phyloP scores from a whole-genome alignment of 371 early-diverging fungal genomes.

The Phascolomyces articulosus region DNA sequence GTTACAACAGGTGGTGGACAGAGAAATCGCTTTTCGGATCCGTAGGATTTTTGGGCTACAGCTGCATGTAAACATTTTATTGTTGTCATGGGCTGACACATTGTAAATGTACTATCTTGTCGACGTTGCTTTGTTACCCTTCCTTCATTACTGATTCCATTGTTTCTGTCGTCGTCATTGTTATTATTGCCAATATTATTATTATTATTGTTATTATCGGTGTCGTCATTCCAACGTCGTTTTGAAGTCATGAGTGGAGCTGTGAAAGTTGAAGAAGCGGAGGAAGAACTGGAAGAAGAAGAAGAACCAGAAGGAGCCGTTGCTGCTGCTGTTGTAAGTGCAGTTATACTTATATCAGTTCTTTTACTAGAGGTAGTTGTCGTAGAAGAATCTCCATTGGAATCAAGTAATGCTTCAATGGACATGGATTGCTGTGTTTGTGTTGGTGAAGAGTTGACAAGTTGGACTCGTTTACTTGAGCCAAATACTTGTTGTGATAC shows the following conservation, averaged over 20 bases:
- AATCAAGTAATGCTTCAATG: conserved; percentile 41
- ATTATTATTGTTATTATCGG: too few species aligned
- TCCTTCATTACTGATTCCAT: background rate
- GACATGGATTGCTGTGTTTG: conserved; percentile 37
- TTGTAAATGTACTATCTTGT: background rate
- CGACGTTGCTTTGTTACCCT: conserved; percentile 11
- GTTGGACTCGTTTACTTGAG: conserved; percentile 43
- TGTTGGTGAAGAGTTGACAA: conserved; percentile 29
- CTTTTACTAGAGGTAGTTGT: background rate
- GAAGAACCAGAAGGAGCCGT: background rate
- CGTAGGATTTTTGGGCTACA: conserved; percentile 88
- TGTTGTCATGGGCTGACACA: conserved; percentile 30
- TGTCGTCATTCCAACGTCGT: conserved; percentile 7
- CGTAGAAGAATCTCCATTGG: conserved; percentile 21
- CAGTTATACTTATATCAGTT: background rate
- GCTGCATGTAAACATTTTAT: conserved; percentile 67
- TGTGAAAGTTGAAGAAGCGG: background rate
- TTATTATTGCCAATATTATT: too few species aligned
- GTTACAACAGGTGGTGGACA: conserved; percentile 83
- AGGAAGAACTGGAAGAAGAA: background rate
- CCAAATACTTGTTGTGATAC: conserved; percentile 47
- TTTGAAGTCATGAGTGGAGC: background rate
- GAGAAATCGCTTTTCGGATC: conserved; percentile 84
- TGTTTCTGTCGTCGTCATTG: too few species aligned
- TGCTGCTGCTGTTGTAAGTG: background rate